Percentiles rank a stretch among this genome's conserved stretches.
These are phyloP conservation scores for Lachnum nothofagi DNA, from an alignment of 2,329 filamentous ascomycete genomes.

Conservation along the genomic window DNA sequence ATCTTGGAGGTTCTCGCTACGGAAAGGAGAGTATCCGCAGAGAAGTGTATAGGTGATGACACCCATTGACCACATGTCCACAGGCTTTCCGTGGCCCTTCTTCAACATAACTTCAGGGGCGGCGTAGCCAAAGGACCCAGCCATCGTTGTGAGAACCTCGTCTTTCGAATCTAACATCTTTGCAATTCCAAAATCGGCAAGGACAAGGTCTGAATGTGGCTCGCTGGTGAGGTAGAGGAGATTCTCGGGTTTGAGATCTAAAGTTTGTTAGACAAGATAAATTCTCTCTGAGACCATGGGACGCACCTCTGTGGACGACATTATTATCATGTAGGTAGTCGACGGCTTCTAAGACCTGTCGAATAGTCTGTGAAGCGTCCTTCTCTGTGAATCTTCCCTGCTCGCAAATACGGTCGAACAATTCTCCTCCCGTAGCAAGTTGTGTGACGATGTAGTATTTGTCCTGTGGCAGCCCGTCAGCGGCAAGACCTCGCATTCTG, in stretches of 20 bases:
- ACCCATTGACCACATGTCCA: conserved; percentile 98
- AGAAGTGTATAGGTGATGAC: conserved; percentile 98
- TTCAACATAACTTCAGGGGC: conserved; percentile 98
- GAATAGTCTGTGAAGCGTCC: conserved; percentile 85
- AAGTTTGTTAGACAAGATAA: conserved; percentile 15
- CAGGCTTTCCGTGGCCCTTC: conserved; percentile 92
- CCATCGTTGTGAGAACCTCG: conserved; percentile 95
- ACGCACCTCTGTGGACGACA: conserved; percentile 83
- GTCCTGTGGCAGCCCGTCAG: conserved; percentile 54
- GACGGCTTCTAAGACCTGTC: conserved; percentile 86
- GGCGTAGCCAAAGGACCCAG: conserved; percentile 95
- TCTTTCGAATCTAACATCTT: conserved; percentile 92
- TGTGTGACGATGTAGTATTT: conserved; percentile 99
- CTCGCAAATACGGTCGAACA: conserved; percentile 97
- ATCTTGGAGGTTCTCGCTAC: conserved; percentile 86
- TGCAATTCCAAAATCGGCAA: conserved; percentile 97
- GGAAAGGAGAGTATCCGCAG: conserved; percentile 96
- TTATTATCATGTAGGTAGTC: conserved; percentile 92
- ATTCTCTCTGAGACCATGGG: background rate
- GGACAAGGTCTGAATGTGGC: conserved; percentile 74
- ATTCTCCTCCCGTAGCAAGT: conserved; percentile 87
- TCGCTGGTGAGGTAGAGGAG: conserved; percentile 83
- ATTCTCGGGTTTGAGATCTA: conserved; percentile 97
- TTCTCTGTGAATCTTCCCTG: conserved; percentile 98
- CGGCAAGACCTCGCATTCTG: background rate